A percentile compares a stretch with the other conserved stretches of the same genome.
Conservation (phyloP, 1,284 basidiomycete species). For the Papiliotrema nemorosa region DNA sequence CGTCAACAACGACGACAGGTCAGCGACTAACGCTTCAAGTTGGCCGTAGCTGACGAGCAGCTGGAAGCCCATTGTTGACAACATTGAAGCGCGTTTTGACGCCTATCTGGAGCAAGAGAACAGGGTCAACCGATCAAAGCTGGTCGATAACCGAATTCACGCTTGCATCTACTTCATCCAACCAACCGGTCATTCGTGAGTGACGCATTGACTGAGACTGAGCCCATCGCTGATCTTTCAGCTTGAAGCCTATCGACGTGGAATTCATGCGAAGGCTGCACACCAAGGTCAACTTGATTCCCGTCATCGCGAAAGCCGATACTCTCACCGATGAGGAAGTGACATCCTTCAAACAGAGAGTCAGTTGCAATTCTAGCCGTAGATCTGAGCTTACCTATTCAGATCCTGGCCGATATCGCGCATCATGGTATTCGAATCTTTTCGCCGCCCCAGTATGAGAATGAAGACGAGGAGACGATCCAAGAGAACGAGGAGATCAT, state of each 20-base stretch:
- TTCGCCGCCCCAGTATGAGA: slow-evolving; percentile 90
- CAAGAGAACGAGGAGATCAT: slow-evolving; percentile 94
- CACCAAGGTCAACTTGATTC: slow-evolving; percentile 94
- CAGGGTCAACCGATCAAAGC: slow-evolving; percentile 69
- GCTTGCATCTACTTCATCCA: slow-evolving; percentile 95
- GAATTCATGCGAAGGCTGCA: slow-evolving; percentile 96
- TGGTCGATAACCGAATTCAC: slow-evolving; percentile 53
- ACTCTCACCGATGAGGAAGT: slow-evolving; percentile 95
- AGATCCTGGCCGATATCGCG: slow-evolving; percentile 87
- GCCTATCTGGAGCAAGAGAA: slow-evolving; percentile 97
- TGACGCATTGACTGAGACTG: background rate
- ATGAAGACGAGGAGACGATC: slow-evolving; percentile 94
- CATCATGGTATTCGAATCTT: slow-evolving; percentile 94
- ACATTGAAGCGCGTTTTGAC: slow-evolving; percentile 94
- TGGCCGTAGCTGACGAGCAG: slow-evolving; percentile 48
- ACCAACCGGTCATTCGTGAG: slow-evolving; percentile 93
- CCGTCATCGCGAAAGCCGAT: slow-evolving; percentile 93
- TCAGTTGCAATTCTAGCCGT: slow-evolving; percentile 47
- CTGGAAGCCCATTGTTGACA: slow-evolving; percentile 96
- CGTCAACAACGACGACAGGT: slow-evolving; percentile 97
- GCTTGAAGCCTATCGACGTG: slow-evolving; percentile 91
- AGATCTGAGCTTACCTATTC: slow-evolving; percentile 1
- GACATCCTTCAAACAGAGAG: slow-evolving; percentile 82
- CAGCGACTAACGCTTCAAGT: slow-evolving; percentile 13
- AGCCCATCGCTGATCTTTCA: slow-evolving; percentile 39